A percentile compares a stretch with the other conserved stretches of the same genome.
These are phyloP conservation scores for Solanum arcanum DNA, from an alignment of 257 asterid species.

Conservation along the genomic window DNA sequence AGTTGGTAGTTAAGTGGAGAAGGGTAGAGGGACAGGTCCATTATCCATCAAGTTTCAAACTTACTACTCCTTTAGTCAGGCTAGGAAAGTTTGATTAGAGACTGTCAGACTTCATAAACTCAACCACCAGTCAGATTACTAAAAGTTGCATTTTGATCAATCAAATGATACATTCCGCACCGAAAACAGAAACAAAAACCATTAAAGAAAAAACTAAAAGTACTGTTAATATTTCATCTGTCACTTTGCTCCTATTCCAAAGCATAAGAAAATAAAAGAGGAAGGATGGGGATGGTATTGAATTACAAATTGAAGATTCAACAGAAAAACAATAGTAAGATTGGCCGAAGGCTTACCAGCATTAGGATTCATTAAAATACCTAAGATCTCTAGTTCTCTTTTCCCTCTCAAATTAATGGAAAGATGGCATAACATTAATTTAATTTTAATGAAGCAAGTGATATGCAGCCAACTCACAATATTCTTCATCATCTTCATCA, in stretches of 20 bases:
- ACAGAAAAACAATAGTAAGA: not conserved
- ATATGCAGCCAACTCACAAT: constrained; percentile 40
- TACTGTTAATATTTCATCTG: not conserved
- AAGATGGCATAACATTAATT: not conserved
- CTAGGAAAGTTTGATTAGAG: not conserved
- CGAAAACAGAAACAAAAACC: not conserved
- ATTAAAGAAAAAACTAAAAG: not conserved
- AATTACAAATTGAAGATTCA: not conserved
- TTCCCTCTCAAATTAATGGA: not conserved
- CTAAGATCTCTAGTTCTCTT: not conserved
- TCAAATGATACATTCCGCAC: not conserved
- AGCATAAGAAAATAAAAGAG: not conserved
- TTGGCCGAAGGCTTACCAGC: not conserved
- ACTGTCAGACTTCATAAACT: not conserved
- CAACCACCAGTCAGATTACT: not conserved
- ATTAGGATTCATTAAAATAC: not conserved
- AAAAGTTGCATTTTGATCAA: not conserved
- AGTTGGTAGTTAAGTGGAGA: not conserved
- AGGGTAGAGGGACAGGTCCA: not conserved
- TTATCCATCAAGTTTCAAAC: not conserved
- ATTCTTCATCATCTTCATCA: constrained; percentile 80
- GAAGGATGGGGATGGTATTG: not conserved
- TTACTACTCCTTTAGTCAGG: not conserved
- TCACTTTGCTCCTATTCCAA: not conserved
- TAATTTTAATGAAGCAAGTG: not conserved